Percentiles rank a stretch among this genome's conserved stretches.
phyloP scores from a whole-genome alignment of 345 rosid genomes.

The Eucalyptus polybractea region DNA sequence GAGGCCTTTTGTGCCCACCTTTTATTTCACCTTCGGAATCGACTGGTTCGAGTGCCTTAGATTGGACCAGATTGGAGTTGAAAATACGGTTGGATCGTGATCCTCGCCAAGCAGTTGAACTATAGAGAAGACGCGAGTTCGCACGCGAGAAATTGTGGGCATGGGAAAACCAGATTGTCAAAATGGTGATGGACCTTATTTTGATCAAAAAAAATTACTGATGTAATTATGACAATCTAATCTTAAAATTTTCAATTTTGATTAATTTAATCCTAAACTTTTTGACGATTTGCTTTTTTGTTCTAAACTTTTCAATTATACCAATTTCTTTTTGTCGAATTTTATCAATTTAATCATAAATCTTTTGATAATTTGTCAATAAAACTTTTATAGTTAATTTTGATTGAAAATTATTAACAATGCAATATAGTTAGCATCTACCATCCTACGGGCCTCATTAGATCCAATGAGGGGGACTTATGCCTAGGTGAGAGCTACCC shows the following conservation, averaged over 20 bases:
- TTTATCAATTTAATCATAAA: accelerated
- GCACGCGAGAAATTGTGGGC: neutral
- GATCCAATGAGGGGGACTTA: accelerated
- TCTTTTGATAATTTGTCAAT: no score
- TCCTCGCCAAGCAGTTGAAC: neutral
- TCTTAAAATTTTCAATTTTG: accelerated
- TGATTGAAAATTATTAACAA: accelerated
- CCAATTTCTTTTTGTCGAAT: accelerated
- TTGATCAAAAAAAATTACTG: accelerated
- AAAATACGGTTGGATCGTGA: neutral
- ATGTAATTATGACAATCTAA: accelerated
- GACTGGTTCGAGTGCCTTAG: neutral
- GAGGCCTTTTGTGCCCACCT: neutral
- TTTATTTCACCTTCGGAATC: neutral
- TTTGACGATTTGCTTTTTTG: accelerated
- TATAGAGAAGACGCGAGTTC: neutral
- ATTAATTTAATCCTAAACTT: accelerated
- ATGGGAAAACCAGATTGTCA: neutral
- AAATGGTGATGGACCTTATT: neutral
- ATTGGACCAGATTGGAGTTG: neutral
- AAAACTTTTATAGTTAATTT: accelerated
- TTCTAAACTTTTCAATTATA: accelerated
- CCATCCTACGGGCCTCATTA: no score
- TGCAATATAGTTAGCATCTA: accelerated
- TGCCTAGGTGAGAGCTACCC: neutral